Conservation (phyloP, 2,329 filamentous ascomycete species). For the Phialophora macrospora region DNA sequence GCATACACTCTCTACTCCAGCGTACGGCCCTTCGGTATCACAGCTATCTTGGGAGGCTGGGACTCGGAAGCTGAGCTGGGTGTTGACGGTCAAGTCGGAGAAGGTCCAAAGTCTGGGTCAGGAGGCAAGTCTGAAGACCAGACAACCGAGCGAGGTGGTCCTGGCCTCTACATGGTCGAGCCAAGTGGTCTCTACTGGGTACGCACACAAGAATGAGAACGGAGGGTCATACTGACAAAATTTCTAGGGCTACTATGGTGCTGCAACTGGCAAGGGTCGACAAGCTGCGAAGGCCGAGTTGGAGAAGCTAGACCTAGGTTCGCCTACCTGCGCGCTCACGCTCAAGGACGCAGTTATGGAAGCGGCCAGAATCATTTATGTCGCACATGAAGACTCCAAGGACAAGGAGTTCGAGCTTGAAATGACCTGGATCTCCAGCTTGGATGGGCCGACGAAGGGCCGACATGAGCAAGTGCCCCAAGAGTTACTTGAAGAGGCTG, state of each 20-base stretch:
- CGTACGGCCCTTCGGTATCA: constrained; percentile 95
- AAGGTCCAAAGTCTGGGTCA: constrained; percentile 75
- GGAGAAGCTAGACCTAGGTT: constrained; percentile 90
- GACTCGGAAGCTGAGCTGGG: constrained; percentile 84
- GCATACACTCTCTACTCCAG: constrained; percentile 97
- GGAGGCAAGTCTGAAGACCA: constrained; percentile 77
- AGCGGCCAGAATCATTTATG: constrained; percentile 94
- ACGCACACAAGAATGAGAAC: constrained; percentile 40
- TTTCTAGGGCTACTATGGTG: constrained; percentile 85
- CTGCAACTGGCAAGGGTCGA: constrained; percentile 93
- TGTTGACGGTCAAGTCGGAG: constrained; percentile 89
- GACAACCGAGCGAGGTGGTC: constrained; percentile 73
- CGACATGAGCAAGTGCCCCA: constrained; percentile 92
- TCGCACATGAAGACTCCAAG: constrained; percentile 98
- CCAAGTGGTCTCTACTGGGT: constrained; percentile 95
- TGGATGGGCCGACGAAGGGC: constrained; percentile 87
- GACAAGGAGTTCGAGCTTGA: constrained; percentile 99
- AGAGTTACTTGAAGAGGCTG: constrained; percentile 86
- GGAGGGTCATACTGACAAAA: constrained; percentile 6
- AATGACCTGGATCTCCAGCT: constrained; percentile 95
- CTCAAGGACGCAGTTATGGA: constrained; percentile 91
- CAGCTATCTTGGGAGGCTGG: constrained; percentile 90
- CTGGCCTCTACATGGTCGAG: constrained; percentile 98
- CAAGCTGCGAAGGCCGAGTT: constrained; percentile 97
- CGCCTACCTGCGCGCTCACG: constrained; percentile 68